These are phyloP conservation scores for Metschnikowia borealis DNA, from an alignment of 805 yeast species.

Conservation along the genomic window DNA sequence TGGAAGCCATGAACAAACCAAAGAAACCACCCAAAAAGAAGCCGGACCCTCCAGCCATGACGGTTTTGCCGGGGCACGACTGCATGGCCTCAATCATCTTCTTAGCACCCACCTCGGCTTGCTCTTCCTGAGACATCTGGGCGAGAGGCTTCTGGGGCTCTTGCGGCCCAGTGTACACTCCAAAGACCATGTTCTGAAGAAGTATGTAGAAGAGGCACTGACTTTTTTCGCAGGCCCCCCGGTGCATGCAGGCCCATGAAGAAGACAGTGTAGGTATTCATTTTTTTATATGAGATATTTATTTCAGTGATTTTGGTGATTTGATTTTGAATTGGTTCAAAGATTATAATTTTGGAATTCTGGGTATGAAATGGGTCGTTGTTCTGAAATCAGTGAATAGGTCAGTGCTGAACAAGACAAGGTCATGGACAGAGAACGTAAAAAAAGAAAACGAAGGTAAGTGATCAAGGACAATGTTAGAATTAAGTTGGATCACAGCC, in stretches of 20 bases:
- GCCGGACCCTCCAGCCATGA: constrained; percentile 89
- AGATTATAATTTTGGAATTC: no score
- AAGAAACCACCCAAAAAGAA: constrained; percentile 93
- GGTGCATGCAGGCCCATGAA: not conserved
- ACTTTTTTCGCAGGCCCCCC: not conserved
- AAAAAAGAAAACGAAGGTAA: no score
- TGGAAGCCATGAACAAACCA: constrained; percentile 88
- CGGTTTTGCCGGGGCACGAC: constrained; percentile 93
- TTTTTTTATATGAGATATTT: no score
- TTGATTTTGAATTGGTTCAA: no score
- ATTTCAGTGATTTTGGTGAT: no score
- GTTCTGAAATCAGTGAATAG: no score
- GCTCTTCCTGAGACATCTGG: constrained; percentile 87
- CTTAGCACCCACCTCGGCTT: constrained; percentile 84
- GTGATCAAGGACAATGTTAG: no score
- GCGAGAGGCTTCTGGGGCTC: constrained; percentile 45
- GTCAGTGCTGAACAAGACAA: no score
- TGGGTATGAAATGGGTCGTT: no score
- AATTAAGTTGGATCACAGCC: no score
- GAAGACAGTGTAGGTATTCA: no score
- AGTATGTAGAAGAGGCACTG: not conserved
- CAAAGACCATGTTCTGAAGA: constrained; percentile 27
- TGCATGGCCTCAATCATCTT: constrained; percentile 81
- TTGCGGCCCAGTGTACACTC: constrained; percentile 35
- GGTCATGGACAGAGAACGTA: no score